Conservation (phyloP, 768 basidiomycete genomes). For the Macrolepiota dolichaula region DNA sequence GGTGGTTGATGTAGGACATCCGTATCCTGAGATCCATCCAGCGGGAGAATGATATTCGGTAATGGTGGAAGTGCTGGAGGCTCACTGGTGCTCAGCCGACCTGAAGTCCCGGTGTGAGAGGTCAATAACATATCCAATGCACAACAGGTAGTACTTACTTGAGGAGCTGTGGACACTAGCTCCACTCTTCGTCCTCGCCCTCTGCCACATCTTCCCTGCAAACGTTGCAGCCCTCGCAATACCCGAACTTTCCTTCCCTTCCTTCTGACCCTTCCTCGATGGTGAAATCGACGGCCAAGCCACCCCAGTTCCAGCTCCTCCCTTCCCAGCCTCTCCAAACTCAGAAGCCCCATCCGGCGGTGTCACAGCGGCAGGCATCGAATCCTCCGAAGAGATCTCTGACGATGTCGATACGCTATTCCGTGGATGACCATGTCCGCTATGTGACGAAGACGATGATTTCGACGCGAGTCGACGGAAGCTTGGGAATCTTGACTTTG, state of each 20-base stretch:
- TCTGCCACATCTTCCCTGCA: too few relatives aligned
- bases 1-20: too few relatives aligned
- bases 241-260: slow-evolving; percentile 14
- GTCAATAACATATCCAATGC: neutral
- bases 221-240: slow-evolving; percentile 53
- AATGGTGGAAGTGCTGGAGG: too few relatives aligned
- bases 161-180: slow-evolving; percentile 38
- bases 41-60: neutral
- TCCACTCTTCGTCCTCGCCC: slow-evolving; percentile 54
- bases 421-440: slow-evolving; percentile 30
- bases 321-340: too few relatives aligned
- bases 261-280: too few relatives aligned
- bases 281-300: slow-evolving; percentile 48
- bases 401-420: slow-evolving; percentile 59
- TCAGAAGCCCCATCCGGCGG: slow-evolving; percentile 26
- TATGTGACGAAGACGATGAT: too few relatives aligned
- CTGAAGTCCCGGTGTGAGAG: neutral
- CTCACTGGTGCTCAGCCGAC: too few relatives aligned
- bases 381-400: slow-evolving; percentile 63
- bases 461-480: slow-evolving; percentile 47
- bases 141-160: slow-evolving; percentile 30
- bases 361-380: slow-evolving; percentile 41
- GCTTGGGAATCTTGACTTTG: slow-evolving; percentile 42
- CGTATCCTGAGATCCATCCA: neutral
- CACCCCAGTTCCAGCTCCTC: slow-evolving; percentile 16